Conservation (phyloP, 148 eudicot species). For the Spergularia bocconei region DNA sequence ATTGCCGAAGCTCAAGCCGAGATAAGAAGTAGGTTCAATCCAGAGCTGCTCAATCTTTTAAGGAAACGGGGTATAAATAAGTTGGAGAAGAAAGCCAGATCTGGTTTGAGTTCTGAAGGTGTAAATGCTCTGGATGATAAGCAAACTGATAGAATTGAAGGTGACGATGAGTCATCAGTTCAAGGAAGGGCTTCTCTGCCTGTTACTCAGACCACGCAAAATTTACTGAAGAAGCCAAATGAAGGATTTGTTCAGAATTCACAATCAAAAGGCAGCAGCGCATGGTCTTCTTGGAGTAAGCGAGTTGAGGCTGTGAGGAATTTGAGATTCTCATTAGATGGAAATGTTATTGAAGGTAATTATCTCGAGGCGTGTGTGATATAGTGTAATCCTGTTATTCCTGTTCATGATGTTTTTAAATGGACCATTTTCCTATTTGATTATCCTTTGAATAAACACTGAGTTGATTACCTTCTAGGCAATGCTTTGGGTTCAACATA, state of each 20-base stretch:
- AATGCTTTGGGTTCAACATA: slow-evolving; percentile 35
- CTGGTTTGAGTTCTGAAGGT: slow-evolving; percentile 29
- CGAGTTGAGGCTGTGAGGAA: slow-evolving; percentile 78
- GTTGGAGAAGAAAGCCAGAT: slow-evolving; percentile 32
- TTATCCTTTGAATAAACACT: background rate
- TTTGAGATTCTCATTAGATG: slow-evolving; percentile 80
- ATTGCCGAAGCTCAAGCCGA: slow-evolving; percentile 88
- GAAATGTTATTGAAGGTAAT: slow-evolving; percentile 44
- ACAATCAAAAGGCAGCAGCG: slow-evolving; percentile 31
- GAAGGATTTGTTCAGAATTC: slow-evolving; percentile 23
- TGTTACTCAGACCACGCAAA: slow-evolving; percentile 23
- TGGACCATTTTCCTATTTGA: background rate
- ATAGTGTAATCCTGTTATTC: background rate
- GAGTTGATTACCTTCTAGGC: slow-evolving; percentile 28
- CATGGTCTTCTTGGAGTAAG: slow-evolving; percentile 79
- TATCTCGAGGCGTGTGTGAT: slow-evolving; percentile 21
- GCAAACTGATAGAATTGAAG: slow-evolving; percentile 28
- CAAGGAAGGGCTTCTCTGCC: slow-evolving; percentile 28
- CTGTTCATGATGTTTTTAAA: background rate
- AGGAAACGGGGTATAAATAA: slow-evolving; percentile 57
- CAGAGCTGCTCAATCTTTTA: slow-evolving; percentile 50
- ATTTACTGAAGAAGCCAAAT: slow-evolving; percentile 21
- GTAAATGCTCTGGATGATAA: slow-evolving; percentile 21
- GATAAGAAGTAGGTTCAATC: slow-evolving; percentile 58
- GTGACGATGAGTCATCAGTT: slow-evolving; percentile 23